Conservation (phyloP, 495 filamentous ascomycete species). For the Hyaloscypha finlandica region DNA sequence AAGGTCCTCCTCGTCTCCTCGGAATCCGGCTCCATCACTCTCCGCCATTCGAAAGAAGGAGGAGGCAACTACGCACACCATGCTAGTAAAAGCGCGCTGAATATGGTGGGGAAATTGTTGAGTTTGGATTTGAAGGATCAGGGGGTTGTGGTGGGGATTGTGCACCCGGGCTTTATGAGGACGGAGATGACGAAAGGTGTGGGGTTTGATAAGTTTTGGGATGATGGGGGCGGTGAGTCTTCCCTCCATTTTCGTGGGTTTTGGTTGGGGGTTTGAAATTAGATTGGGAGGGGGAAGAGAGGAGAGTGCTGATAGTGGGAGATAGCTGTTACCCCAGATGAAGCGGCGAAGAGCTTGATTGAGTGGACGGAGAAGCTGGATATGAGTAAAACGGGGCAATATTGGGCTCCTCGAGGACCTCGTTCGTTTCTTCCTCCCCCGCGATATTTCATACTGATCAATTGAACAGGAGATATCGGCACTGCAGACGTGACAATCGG, state of each 20-base stretch:
- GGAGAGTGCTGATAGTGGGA: not conserved
- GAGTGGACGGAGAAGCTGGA: constrained; percentile 64
- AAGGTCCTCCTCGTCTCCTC: constrained; percentile 68
- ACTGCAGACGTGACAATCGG: constrained; percentile 66
- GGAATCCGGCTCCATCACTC: constrained; percentile 67
- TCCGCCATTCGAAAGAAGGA: constrained; percentile 66
- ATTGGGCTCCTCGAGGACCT: constrained; percentile 70
- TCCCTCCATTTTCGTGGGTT: not conserved
- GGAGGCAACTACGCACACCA: constrained; percentile 76
- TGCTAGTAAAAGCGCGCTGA: constrained; percentile 69
- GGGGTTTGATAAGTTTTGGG: constrained; percentile 72
- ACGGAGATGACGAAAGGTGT: constrained; percentile 73
- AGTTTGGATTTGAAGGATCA: constrained; percentile 66
- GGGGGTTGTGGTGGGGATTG: constrained; percentile 62
- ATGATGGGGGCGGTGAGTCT: constrained; percentile 61
- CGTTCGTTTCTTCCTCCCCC: constrained; percentile 41
- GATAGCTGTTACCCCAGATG: constrained; percentile 65
- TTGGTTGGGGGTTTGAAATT: not conserved
- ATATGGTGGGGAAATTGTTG: constrained; percentile 74
- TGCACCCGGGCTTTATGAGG: constrained; percentile 77
- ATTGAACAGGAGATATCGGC: constrained; percentile 59
- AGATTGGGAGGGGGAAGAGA: not conserved
- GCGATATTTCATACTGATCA: constrained; percentile 9
- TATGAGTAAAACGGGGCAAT: constrained; percentile 66
- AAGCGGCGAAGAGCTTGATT: constrained; percentile 63